Conservation (phyloP, 306 rosid species). For the Potentilla sterilis region DNA sequence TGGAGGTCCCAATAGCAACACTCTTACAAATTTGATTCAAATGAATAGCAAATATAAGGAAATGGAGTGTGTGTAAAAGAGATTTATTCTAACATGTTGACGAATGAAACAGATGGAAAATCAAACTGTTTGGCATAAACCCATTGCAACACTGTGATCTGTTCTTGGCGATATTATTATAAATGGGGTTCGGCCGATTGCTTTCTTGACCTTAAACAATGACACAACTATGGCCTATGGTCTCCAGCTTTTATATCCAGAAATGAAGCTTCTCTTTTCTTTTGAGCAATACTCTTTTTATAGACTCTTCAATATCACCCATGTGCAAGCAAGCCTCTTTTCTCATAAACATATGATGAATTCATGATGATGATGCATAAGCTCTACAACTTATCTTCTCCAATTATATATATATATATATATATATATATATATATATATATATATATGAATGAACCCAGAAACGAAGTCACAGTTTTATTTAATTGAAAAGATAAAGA, state of each 20-base stretch:
- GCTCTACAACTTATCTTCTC: slow-evolving; percentile 22
- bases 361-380: slow-evolving; percentile 14
- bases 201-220: slow-evolving; percentile 2
- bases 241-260: not conserved
- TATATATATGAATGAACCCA: not conserved
- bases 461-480: not conserved
- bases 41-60: too few species aligned
- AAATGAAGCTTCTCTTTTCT: not conserved
- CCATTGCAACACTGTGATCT: not conserved
- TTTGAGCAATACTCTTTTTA: not conserved
- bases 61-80: too few species aligned
- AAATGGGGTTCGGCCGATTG: not conserved
- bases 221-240: not conserved
- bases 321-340: slow-evolving; percentile 8
- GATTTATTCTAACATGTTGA: too few species aligned
- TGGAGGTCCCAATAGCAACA: too few species aligned
- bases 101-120: not conserved
- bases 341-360: not conserved
- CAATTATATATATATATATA: slow-evolving; percentile 7
- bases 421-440: slow-evolving; percentile 3
- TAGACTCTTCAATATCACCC: not conserved
- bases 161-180: not conserved
- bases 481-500: not conserved
- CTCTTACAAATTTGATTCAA: too few species aligned
- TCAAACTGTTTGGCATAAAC: not conserved